phyloP scores from a whole-genome alignment of 1,139 yeast species.

The Saccharomycopsis hybrid region DNA sequence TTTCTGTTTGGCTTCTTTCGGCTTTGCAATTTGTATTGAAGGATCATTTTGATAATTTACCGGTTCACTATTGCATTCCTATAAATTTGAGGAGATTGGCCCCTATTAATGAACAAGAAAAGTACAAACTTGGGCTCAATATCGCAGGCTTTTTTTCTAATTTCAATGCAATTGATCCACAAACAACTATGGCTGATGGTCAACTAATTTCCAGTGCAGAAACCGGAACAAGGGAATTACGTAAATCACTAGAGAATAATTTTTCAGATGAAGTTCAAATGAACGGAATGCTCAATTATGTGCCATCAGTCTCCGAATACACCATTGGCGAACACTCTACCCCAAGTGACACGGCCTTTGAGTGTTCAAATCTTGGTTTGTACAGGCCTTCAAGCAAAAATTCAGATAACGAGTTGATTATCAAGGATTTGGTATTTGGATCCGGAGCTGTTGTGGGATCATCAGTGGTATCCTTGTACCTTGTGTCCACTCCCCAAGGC shows the following conservation, averaged over 20 bases:
- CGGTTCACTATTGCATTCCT: neutral
- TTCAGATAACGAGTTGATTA: neutral
- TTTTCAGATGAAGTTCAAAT: neutral
- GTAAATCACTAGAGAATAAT: neutral
- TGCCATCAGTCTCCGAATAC: neutral
- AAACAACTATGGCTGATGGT: too few relatives aligned
- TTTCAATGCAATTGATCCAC: neutral
- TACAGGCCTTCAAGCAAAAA: neutral
- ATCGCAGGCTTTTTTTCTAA: neutral
- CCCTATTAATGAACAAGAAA: conserved; percentile 1
- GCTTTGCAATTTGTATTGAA: conserved; percentile 1
- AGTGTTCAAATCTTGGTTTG: conserved; percentile 1
- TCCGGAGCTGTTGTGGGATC: neutral
- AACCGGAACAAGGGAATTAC: neutral
- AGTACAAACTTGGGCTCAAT: neutral
- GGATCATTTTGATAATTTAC: neutral
- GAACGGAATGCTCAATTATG: neutral
- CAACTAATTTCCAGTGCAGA: neutral
- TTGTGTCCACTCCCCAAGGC: neutral
- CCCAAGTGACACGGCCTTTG: neutral
- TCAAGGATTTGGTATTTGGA: neutral
- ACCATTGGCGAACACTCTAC: too few relatives aligned
- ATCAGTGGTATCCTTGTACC: neutral
- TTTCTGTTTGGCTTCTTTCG: neutral
- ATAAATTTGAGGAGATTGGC: neutral